Evolutionary conservation across 2,329 filamentous ascomycete genomes (phyloP), one percentile per base, ranked within the genome.

Genomic region (Curvularia spicifera): DNA sequence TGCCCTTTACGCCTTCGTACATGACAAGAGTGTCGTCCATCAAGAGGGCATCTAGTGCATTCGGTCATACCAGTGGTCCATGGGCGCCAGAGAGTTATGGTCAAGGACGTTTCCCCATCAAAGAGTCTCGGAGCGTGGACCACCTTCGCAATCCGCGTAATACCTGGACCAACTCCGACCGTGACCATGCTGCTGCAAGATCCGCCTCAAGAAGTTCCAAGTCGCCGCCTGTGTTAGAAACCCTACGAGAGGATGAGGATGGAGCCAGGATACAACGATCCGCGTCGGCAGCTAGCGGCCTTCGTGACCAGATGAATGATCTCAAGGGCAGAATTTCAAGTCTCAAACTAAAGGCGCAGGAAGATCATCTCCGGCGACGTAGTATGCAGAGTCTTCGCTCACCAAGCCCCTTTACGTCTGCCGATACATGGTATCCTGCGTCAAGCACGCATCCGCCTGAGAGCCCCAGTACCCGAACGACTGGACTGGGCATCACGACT

Each of bases 291-390:
- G 84, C 88, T 71, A 87, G 89, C 8, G 85, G 87, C 69, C 81
- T 97, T 43, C 91, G 91, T 59, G 89, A 92, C 64, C 92, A 96
- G 73, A 91, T 97, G 85, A 88, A 90, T 55, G 91, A 90, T 52
- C 82, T 97, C 46, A 93, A 93, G 71, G 91, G 90, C 59, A 91
- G 92, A 69, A 93, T 97, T 35, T 93, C 91, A 1, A 89, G 83
- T 15, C 77, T 97, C 42, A 89, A 91, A 67, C 87, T 93, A 61
- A 89, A 91, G 67, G 90, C 91, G 0, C 86, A 90, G 20, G 90
- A 90, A 57, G 93, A 96, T 67, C 92, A 85, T 66, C 76, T 96
- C 68, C 88, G 91, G 69, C 85, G 93, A 50, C 85, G 88, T 54
- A 96, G 91, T 73, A 76, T 93, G 51, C 89, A 91, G 66, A 93